Evolutionary conservation across 192 early-diverging fungal species (phyloP).

Genomic region (Coemansia sp.): DNA sequence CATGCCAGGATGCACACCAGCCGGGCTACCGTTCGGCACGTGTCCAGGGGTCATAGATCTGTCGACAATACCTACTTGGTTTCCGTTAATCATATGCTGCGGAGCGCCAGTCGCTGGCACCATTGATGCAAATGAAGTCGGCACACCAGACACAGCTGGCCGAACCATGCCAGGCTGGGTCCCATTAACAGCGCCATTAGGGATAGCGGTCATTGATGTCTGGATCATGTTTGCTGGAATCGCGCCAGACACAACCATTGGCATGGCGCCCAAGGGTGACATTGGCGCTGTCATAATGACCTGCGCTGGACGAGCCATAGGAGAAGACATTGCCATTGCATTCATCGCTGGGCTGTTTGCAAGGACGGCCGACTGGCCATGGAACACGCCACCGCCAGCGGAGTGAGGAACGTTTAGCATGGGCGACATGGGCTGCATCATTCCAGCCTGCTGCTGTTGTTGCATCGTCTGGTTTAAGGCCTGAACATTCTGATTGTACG

Average conservation of each 20-base stretch:
- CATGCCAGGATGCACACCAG: constrained; percentile 3
- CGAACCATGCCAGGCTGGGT: neutral
- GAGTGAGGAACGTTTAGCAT: neutral
- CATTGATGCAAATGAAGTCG: neutral
- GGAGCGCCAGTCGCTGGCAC: constrained; percentile 5
- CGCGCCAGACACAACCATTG: constrained; percentile 4
- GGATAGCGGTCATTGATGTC: constrained; percentile 3
- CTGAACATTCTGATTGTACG: constrained; percentile 38
- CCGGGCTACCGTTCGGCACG: constrained; percentile 3
- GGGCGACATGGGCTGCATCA: constrained; percentile 9
- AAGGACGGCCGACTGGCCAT: constrained; percentile 2
- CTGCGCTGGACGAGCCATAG: constrained; percentile 12
- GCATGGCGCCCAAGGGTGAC: constrained; percentile 19
- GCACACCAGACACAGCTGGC: constrained; percentile 5
- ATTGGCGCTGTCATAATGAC: constrained; percentile 20
- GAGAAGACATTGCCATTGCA: constrained; percentile 24
- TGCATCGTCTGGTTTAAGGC: constrained; percentile 29
- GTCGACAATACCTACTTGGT: neutral
- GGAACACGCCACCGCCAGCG: neutral
- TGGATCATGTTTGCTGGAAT: constrained; percentile 9
- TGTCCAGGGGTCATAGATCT: constrained; percentile 17
- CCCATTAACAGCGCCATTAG: neutral
- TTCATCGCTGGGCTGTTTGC: constrained; percentile 19
- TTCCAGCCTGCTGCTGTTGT: constrained; percentile 27
- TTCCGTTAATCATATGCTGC: constrained; percentile 3